phyloP scores from a whole-genome alignment of 1,139 yeast genomes.

The Yamadazyma diospyri region DNA sequence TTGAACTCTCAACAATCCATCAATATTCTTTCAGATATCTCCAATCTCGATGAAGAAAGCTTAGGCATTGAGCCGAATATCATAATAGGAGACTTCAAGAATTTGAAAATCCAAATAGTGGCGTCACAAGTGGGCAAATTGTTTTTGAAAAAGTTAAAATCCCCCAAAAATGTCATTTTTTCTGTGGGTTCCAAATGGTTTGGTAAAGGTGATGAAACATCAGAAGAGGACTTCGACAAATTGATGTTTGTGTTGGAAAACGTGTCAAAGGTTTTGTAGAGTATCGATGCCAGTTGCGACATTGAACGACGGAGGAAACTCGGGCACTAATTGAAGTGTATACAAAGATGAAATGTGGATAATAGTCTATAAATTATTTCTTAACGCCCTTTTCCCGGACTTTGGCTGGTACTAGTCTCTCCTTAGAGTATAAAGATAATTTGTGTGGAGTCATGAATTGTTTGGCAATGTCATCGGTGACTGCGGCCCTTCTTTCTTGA shows the following conservation, averaged over 20 bases:
- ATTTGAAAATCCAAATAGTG: conserved; percentile 38
- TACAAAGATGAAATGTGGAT: no score
- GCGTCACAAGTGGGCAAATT: conserved; percentile 45
- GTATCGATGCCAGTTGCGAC: neutral
- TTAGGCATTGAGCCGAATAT: conserved; percentile 37
- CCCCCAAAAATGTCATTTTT: conserved; percentile 33
- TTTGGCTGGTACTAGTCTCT: conserved; percentile 68
- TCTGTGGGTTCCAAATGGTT: conserved; percentile 45
- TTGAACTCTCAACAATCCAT: conserved; percentile 32
- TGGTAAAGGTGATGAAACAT: conserved; percentile 34
- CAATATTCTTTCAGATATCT: conserved; percentile 16
- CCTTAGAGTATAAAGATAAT: conserved; percentile 68
- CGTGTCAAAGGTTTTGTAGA: neutral
- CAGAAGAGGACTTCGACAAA: conserved; percentile 37
- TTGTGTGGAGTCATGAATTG: conserved; percentile 84
- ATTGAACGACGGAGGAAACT: no score
- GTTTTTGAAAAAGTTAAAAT: conserved; percentile 19
- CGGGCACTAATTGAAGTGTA: no score
- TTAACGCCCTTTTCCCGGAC: conserved; percentile 36
- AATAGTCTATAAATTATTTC: no score
- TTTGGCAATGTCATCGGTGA: conserved; percentile 65
- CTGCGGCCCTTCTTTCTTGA: conserved; percentile 71
- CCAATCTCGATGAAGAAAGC: conserved; percentile 15
- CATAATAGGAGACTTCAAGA: conserved; percentile 38
- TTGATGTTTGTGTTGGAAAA: conserved; percentile 36